Base-by-base conservation (phyloP, 1,139 yeast species). In the Scheffersomyces titani region DNA sequence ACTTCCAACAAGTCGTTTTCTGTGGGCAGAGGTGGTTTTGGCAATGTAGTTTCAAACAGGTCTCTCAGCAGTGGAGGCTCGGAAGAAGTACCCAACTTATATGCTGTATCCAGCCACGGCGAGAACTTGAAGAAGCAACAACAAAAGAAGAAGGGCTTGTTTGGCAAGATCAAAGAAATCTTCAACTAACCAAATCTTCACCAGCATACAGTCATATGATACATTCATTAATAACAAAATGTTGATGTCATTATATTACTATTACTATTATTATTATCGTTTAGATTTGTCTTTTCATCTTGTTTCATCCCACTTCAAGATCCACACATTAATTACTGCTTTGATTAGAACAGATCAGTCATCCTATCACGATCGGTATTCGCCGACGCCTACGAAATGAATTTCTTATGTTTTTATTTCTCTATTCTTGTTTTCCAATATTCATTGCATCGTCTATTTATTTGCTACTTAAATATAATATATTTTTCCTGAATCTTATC, bases 11-110 rank as follows among this genome's bases (percentile, higher is more conserved):
- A 72, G 55, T 74, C 82, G 19, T 78, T 77, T 54, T 70, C 77
- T 16, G 73, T 80, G 19, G 84, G 82, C 16, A 71, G 83, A 62
- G 86, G 85, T 36, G 80, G 86, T 1, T 81, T 78, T 60, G 85
- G 84, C 5, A 84, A 83, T 60, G 77, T 82, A 19, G 66, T 77
- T 22, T 68, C 72, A 40, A 59, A 70, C 19, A 56, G 47, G 44
- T 61, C 65, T 22, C 54, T 54, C 19, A 49, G 49, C 24, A 59
- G 64, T 49, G 53, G 54, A 3, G 59, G 56, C 20, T 59, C 56
- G 57, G 55, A 52, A 9, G 50, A 52, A 22, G 56, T 55, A 13
- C 59, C 60, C 50, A 57, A 60, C 44, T 58, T 64, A 50, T 63
- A 63, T 52, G 54, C 67, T n/a, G 61, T 63, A 44, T 56, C 59